Conservation (phyloP, 164 flowering plant species). For the Piper betle region DNA sequence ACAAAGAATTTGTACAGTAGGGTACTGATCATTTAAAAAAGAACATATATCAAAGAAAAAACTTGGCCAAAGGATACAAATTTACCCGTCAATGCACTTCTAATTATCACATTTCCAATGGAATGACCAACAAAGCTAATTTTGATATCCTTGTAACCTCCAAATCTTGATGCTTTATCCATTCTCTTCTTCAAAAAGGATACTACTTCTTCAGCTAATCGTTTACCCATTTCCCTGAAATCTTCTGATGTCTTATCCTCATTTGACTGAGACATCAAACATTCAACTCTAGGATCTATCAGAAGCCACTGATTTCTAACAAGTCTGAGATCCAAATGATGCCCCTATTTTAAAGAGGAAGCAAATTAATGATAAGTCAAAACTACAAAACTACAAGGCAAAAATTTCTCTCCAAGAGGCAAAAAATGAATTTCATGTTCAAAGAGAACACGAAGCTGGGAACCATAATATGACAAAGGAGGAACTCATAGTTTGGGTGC, state of each 20-base stretch:
- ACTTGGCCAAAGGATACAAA: not conserved
- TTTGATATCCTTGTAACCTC: slow-evolving; percentile 49
- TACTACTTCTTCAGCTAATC: slow-evolving; percentile 84
- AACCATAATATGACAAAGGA: too few relatives aligned
- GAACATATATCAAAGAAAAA: slow-evolving; percentile 1
- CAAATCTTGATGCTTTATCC: slow-evolving; percentile 67
- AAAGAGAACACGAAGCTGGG: too few relatives aligned
- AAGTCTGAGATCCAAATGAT: slow-evolving; percentile 96
- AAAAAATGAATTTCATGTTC: too few relatives aligned
- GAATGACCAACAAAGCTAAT: slow-evolving; percentile 99
- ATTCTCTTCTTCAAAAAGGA: slow-evolving; percentile 78
- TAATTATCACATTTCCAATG: slow-evolving; percentile 81
- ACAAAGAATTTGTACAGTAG: slow-evolving; percentile 6
- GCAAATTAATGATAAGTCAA: slow-evolving; percentile 1
- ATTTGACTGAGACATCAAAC: slow-evolving; percentile 87
- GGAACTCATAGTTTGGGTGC: too few relatives aligned
- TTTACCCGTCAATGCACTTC: slow-evolving; percentile 82
- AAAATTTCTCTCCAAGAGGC: not conserved
- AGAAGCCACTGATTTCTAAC: slow-evolving; percentile 97
- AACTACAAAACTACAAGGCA: not conserved
- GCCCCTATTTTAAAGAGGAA: slow-evolving; percentile 45
- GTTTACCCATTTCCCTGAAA: slow-evolving; percentile 82
- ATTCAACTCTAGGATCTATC: slow-evolving; percentile 82
- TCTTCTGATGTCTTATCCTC: slow-evolving; percentile 91
- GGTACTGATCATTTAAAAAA: slow-evolving; percentile 1